Conservation (phyloP, 192 early-diverging fungal species). For the Entomortierella lignicola region DNA sequence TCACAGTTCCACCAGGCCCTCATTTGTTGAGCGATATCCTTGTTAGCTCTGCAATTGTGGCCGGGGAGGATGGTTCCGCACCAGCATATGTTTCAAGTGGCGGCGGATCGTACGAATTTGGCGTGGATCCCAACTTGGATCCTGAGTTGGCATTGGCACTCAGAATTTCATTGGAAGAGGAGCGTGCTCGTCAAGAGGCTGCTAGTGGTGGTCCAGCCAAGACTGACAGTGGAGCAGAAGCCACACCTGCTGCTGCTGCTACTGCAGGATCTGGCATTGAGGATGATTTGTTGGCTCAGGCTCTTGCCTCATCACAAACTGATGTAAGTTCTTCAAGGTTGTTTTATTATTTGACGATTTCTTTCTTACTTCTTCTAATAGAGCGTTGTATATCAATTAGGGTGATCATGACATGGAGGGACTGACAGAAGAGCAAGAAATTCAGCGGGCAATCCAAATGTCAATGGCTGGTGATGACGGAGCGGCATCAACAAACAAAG, state of each 20-base stretch:
- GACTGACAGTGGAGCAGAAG: conserved; percentile 52
- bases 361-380: conserved; percentile 5
- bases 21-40: conserved; percentile 92
- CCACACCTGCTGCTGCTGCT: conserved; percentile 41
- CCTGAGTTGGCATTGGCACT: conserved; percentile 95
- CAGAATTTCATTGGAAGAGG: conserved; percentile 97
- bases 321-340: conserved; percentile 33
- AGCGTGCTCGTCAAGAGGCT: conserved; percentile 88
- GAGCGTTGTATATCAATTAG: conserved; percentile 2
- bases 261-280: conserved; percentile 48
- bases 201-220: conserved; percentile 56
- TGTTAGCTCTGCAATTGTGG: conserved; percentile 87
- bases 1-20: conserved; percentile 93
- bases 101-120: conserved; percentile 89
- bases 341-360: neutral
- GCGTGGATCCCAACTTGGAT: conserved; percentile 93
- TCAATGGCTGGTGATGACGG: conserved; percentile 70
- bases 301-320: conserved; percentile 77
- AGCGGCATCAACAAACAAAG: conserved; percentile 28
- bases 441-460: conserved; percentile 76
- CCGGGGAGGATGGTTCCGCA: conserved; percentile 83
- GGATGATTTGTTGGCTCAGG: conserved; percentile 73
- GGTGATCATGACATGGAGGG: conserved; percentile 78
- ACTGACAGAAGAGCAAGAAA: conserved; percentile 77
- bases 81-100: conserved; percentile 71